Base-by-base conservation (phyloP, 2,329 filamentous ascomycete genomes). In the Dryadomyces quercivorus region DNA sequence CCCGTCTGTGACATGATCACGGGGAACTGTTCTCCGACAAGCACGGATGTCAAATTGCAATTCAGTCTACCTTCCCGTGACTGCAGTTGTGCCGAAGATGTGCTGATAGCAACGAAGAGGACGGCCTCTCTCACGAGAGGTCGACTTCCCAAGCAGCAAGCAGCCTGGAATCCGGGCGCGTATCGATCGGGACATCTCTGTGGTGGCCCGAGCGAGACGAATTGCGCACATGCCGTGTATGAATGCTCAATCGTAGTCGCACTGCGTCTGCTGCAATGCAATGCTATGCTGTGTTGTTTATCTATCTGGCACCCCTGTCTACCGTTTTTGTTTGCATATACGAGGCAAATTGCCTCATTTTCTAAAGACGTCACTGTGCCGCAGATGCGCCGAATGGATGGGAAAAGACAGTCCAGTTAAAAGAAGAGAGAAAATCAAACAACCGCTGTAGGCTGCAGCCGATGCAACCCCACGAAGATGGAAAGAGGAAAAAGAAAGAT, bases 21-120 rank as follows among this genome's bases (percentile, higher is more conserved):
- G n/a, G n/a, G n/a, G n/a, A n/a, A n/a, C n/a, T n/a, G n/a, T n/a
- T n/a, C n/a, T n/a, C n/a, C n/a, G 46, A 40, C 13, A 72, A 92
- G 91, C 91, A 95, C 88, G 86, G 88, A 95, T 95, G 90, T 96
- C 90, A 95, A 95, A 95, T 95, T 96, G 83, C 91, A 93, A 92
- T 86, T 76, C 81, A 81, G 84, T 83, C 84, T 70, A 69, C 45
- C 16, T 57, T 63, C 69, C 58, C 58, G 84, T 95, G 88, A 85
- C 88, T 90, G 82, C 77, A 80, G 82, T 91, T 93, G 91, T 89
- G 91, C 90, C 90, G 88, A 91, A 95, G 89, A 95, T 89, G 89
- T 95, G 90, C 90, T 93, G 81, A 94, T 77, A 93, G 78, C 66
- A 69, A 83, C 69, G 58, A 61, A 34, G 21, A 18, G n/a, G 36